These are phyloP conservation scores for Ophiostoma sp. DNA, from an alignment of 2,329 filamentous ascomycete genomes.

Conservation along the genomic window DNA sequence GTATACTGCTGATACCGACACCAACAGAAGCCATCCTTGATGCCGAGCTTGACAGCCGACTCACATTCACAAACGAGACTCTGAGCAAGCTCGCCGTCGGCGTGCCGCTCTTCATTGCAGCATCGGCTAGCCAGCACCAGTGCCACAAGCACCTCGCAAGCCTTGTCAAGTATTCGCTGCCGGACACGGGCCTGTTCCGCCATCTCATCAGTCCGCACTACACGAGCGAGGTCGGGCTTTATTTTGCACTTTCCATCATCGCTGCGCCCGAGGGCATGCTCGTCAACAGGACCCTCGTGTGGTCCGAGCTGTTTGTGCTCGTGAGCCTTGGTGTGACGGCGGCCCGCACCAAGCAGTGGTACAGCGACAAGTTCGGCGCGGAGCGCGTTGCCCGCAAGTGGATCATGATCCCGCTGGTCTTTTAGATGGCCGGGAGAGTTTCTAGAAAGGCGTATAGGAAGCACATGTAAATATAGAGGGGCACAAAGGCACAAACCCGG, in stretches of 20 bases:
- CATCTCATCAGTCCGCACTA: constrained; percentile 83
- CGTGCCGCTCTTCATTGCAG: constrained; percentile 60
- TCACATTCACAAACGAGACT: not conserved
- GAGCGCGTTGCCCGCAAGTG: constrained; percentile 59
- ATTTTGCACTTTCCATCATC: constrained; percentile 68
- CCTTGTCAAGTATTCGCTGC: constrained; percentile 77
- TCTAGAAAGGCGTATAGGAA: no score
- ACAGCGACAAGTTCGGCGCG: constrained; percentile 65
- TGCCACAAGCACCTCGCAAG: constrained; percentile 66
- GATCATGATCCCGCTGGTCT: constrained; percentile 71
- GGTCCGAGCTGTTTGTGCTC: constrained; percentile 65
- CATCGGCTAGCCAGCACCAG: constrained; percentile 67
- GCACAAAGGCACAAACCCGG: not conserved
- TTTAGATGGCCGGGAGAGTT: constrained; percentile 35
- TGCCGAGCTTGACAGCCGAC: constrained; percentile 30
- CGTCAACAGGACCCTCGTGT: constrained; percentile 68
- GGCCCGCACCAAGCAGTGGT: constrained; percentile 72
- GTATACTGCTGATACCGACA: not conserved
- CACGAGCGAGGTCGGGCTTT: constrained; percentile 79
- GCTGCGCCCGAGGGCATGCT: constrained; percentile 62
- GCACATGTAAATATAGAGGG: not conserved
- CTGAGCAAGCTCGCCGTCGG: constrained; percentile 50
- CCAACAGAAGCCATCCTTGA: constrained; percentile 26
- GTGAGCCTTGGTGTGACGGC: constrained; percentile 81
- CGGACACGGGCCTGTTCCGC: constrained; percentile 65